These are phyloP conservation scores for Neurospora terricola DNA, from an alignment of 495 filamentous ascomycete genomes.

Conservation along the genomic window DNA sequence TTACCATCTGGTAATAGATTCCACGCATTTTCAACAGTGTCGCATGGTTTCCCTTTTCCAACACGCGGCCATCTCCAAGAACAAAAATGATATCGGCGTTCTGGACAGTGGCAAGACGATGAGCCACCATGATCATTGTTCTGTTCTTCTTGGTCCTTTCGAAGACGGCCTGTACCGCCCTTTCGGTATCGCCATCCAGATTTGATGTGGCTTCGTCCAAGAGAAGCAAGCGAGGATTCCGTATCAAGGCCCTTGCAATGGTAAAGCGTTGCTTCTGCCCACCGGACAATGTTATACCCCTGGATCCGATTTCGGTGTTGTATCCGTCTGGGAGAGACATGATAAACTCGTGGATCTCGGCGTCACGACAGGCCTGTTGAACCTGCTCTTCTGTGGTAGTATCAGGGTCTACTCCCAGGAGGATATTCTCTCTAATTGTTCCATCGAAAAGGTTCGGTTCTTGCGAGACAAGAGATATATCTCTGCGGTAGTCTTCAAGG, in stretches of 20 bases:
- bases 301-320: constrained; percentile 52
- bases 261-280: constrained; percentile 71
- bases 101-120: constrained; percentile 48
- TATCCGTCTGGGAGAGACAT: constrained; percentile 48
- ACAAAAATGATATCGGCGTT: constrained; percentile 51
- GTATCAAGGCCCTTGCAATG: constrained; percentile 67
- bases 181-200: constrained; percentile 67
- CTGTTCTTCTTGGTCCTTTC: constrained; percentile 51
- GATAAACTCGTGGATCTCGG: constrained; percentile 51
- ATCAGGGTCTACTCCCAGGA: constrained; percentile 38
- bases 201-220: constrained; percentile 75
- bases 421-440: constrained; percentile 49
- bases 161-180: constrained; percentile 60
- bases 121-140: constrained; percentile 71
- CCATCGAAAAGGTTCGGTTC: constrained; percentile 53
- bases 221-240: constrained; percentile 61
- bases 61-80: constrained; percentile 40
- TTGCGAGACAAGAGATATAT: constrained; percentile 48
- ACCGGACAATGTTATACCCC: constrained; percentile 59
- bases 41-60: constrained; percentile 43
- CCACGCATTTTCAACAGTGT: constrained; percentile 38
- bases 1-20: constrained; percentile 47
- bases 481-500: constrained; percentile 43
- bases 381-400: constrained; percentile 31
- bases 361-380: constrained; percentile 41